Base-by-base conservation (phyloP, 306 rosid genomes). In the Purshia tridentata region DNA sequence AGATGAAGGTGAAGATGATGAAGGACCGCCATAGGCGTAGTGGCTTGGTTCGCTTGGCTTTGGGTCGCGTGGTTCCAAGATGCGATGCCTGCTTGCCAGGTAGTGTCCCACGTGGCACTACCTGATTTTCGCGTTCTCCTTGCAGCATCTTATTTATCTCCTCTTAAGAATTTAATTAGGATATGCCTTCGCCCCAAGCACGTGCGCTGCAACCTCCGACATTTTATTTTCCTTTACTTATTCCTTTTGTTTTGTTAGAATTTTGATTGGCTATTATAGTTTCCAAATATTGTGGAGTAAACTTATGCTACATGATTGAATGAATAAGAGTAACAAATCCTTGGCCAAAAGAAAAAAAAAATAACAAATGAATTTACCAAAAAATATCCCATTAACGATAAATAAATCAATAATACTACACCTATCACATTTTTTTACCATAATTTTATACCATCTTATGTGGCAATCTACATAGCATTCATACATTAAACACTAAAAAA, bases 41-140 rank as follows among this genome's bases (percentile, higher is more conserved):
- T 75, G 78, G 81, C 81, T 69, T 49, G 16, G 54, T 75, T 6
- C 14, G 62, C 53, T 59, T 60, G 59, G 35, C 63, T 13, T 69
- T 58, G 42, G 20, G 66, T 67, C 70, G 78, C 53, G 70, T 76
- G 76, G 66, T 37, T 72, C 82, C 73, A 85, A 87, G 87, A 93
- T 86, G 89, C 87, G 85, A 83, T 89, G 86, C 82, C 85, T 77
- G 87, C 45, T 76, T 72, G 98, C 93, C 96, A 89, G 83, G 97
- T 89, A 82, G 76, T 55, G 77, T 79, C 49, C 65, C 94, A 91
- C 96, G 92, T 86, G 98, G 88, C 96, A 84, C 76, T 55, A 57
- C 85, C 87, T 82, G 80, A 74, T 84, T 76, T 83, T 80, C 71
- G 80, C 76, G 70, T 76, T 85, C 73, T 39, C 69, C 62, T 9